These are phyloP conservation scores for Amauroascus verrucosus DNA, from an alignment of 2,329 filamentous ascomycete species.

Conservation along the genomic window DNA sequence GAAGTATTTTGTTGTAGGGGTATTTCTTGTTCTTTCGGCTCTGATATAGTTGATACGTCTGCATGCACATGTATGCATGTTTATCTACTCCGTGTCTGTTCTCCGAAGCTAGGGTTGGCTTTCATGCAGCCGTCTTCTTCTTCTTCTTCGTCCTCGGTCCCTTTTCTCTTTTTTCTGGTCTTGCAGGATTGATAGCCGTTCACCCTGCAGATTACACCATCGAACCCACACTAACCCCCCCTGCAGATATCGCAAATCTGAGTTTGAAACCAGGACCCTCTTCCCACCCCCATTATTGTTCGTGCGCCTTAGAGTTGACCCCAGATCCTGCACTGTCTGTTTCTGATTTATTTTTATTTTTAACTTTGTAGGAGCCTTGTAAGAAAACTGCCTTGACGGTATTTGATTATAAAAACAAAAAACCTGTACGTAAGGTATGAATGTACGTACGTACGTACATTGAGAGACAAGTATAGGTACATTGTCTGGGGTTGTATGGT, in stretches of 20 bases:
- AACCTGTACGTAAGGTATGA: background rate
- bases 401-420: background rate
- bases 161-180: background rate
- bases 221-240: background rate
- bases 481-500: background rate
- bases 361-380: too few species aligned
- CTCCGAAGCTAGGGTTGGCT: background rate
- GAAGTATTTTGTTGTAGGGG: too few species aligned
- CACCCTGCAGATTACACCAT: background rate
- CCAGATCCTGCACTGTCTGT: constrained; percentile 5
- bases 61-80: too few species aligned
- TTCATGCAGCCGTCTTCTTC: constrained; percentile 2
- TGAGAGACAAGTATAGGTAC: constrained; percentile 2
- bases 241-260: background rate
- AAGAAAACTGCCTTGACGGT: background rate
- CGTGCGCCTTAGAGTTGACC: background rate
- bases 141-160: too few species aligned
- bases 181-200: background rate
- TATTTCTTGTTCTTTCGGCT: too few species aligned
- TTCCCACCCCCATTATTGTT: constrained; percentile 4
- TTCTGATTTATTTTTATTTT: background rate
- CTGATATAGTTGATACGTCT: too few species aligned
- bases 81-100: too few species aligned
- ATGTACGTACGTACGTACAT: background rate
- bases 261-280: background rate